phyloP scores from a whole-genome alignment of 441 rosid genomes.

The Syzygium malaccense region DNA sequence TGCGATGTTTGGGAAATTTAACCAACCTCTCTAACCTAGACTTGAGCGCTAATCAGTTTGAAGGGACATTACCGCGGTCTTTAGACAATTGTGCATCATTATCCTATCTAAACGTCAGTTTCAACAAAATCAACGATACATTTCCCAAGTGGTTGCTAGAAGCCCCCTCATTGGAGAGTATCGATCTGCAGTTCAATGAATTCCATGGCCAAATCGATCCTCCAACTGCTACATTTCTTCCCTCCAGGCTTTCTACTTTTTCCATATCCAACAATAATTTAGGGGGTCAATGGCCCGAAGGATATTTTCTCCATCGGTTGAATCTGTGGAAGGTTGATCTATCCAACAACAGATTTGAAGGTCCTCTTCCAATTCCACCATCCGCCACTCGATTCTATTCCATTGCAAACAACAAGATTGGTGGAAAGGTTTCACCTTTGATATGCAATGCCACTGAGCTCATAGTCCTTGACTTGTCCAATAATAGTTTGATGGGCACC shows the following conservation, averaged over 20 bases:
- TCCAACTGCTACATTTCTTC: too few species aligned
- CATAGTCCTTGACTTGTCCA: too few species aligned
- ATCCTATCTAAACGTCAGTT: fast-evolving
- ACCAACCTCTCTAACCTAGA: fast-evolving
- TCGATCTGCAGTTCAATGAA: not conserved
- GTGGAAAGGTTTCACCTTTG: too few species aligned
- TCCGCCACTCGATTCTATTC: fast-evolving
- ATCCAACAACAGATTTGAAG: too few species aligned
- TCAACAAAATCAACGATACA: not conserved
- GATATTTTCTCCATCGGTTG: too few species aligned
- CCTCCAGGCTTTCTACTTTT: fast-evolving
- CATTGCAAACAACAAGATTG: too few species aligned
- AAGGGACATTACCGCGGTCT: not conserved
- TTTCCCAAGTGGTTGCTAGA: not conserved
- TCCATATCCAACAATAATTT: not conserved
- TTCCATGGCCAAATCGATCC: not conserved
- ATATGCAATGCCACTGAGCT: too few species aligned
- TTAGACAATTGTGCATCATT: not conserved
- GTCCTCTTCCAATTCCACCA: too few species aligned
- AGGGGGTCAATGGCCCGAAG: not conserved
- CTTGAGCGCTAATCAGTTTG: not conserved
- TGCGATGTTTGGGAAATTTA: not conserved
- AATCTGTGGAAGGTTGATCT: fast-evolving
- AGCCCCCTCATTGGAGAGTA: fast-evolving
- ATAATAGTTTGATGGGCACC: too few species aligned